Evolutionary conservation across 352 stramenopile genomes (phyloP), one percentile per base, ranked within the genome.

Genomic region (Pythium sp.): DNA sequence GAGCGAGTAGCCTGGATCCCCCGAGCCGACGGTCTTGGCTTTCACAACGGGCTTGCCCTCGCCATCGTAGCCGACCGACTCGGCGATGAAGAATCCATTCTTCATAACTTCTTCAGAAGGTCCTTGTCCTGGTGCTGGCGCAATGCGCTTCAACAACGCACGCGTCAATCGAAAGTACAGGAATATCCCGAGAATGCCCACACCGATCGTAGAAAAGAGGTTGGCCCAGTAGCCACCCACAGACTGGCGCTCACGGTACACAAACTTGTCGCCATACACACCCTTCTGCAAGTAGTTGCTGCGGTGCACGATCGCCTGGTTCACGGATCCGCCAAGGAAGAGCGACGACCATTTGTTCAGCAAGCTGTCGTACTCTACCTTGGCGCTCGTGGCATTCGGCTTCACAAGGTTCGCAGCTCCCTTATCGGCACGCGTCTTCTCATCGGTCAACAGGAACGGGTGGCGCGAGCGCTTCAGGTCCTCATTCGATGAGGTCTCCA

Each of bases 281-380:
- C 77, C 71, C 22, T 80, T 67, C 24, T 89, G 74, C 7, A 89
- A 69, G 57, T 76, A 79, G 72, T 93, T 93, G 62, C 70, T 86
- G 53, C 85, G 82, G 71, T 92, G 84, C 20, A 98, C 89, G 36
- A 95, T 61, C 6, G 83, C 80, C 38, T 89, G 78, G 70, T 98
- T 97, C 58, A 95, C 80, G 1, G 65, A 72, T 0, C 74, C 77
- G 70, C 97, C 93, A 47, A 97, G 70, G 70, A 97, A 98, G 28
- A 82, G 24, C 32, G 81, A 81, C 62, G 86, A 82, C 81, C 78
- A 91, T 12, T 69, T 77, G 64, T 79, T 54, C 34, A 95, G 69
- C 64, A 84, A 77, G 72, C 93, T 82, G 51, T 92, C 86, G 69
- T 86, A 96, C 11, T 76, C 74, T 18, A 97, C 69, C 7, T 65